A percentile compares a stretch with the other conserved stretches of the same genome.
Conservation (phyloP, 2,329 filamentous ascomycete genomes). For the Epichloe aotearoae region DNA sequence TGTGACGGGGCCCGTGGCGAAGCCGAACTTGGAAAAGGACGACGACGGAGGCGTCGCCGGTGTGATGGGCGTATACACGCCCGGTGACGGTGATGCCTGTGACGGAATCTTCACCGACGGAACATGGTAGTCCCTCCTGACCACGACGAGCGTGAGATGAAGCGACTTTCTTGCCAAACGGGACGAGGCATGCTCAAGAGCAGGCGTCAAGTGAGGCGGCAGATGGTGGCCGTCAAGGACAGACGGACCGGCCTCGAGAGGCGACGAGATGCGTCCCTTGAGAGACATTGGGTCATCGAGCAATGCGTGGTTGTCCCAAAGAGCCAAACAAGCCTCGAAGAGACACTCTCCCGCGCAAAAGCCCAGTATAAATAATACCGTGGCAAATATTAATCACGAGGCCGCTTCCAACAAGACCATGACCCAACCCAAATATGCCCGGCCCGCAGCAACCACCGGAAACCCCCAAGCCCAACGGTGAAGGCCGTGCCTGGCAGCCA, state of each 20-base stretch:
- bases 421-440: background rate
- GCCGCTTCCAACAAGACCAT: background rate
- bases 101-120: slow-evolving; percentile 21
- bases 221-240: slow-evolving; percentile 44
- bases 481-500: too few species aligned
- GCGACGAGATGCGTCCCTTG: slow-evolving; percentile 47
- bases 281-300: slow-evolving; percentile 24
- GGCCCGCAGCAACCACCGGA: too few species aligned
- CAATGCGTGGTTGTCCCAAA: too few species aligned
- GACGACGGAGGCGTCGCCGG: slow-evolving; percentile 17
- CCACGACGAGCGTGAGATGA: slow-evolving; percentile 44
- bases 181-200: slow-evolving; percentile 45
- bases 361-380: background rate
- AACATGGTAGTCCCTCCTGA: slow-evolving; percentile 42
- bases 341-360: too few species aligned
- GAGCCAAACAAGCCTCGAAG: too few species aligned
- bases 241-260: slow-evolving; percentile 48
- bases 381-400: background rate
- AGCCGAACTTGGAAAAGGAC: slow-evolving; percentile 6
- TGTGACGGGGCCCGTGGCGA: slow-evolving; percentile 16
- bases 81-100: slow-evolving; percentile 6
- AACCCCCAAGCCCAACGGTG: too few species aligned
- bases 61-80: slow-evolving; percentile 4
- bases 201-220: slow-evolving; percentile 38
- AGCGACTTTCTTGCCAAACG: slow-evolving; percentile 40